phyloP scores from a whole-genome alignment of 73 alveolate genomes.

The Breviolum minutum region DNA sequence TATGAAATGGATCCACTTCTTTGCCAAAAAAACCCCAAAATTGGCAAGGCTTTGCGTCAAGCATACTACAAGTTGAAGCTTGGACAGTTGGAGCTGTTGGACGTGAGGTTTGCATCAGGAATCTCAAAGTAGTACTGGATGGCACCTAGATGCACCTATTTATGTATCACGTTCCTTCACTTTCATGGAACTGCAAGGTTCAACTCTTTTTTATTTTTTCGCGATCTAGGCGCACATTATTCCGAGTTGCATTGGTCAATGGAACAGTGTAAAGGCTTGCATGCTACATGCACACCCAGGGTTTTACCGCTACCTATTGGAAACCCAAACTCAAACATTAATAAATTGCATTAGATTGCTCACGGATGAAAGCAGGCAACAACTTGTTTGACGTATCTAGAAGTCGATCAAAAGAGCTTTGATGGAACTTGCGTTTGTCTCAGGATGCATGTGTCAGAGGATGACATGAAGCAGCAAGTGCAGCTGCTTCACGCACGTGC shows the following conservation, averaged over 20 bases:
- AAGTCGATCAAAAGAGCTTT: background rate
- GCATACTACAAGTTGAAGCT: slow-evolving; percentile 5
- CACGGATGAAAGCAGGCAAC: background rate
- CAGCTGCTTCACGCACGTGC: slow-evolving; percentile 75
- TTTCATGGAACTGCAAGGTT: too few relatives aligned
- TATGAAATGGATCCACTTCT: too few relatives aligned
- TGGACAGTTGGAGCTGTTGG: background rate
- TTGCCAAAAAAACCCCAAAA: background rate
- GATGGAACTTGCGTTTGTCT: background rate
- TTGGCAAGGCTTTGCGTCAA: slow-evolving; percentile 6
- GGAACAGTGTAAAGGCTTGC: background rate
- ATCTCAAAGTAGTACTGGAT: too few relatives aligned
- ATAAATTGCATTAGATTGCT: too few relatives aligned
- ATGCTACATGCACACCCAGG: background rate
- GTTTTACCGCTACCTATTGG: too few relatives aligned
- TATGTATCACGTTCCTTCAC: too few relatives aligned
- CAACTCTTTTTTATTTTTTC: too few relatives aligned
- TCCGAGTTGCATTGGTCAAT: too few relatives aligned
- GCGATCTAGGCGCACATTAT: too few relatives aligned
- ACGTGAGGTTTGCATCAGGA: too few relatives aligned
- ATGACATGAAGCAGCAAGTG: slow-evolving; percentile 26
- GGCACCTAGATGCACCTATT: too few relatives aligned
- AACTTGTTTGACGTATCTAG: background rate
- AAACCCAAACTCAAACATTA: too few relatives aligned
- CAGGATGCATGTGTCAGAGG: slow-evolving; percentile 69